Conservation (phyloP, 495 filamentous ascomycete genomes). For the Aspergillus coremiiformis region DNA sequence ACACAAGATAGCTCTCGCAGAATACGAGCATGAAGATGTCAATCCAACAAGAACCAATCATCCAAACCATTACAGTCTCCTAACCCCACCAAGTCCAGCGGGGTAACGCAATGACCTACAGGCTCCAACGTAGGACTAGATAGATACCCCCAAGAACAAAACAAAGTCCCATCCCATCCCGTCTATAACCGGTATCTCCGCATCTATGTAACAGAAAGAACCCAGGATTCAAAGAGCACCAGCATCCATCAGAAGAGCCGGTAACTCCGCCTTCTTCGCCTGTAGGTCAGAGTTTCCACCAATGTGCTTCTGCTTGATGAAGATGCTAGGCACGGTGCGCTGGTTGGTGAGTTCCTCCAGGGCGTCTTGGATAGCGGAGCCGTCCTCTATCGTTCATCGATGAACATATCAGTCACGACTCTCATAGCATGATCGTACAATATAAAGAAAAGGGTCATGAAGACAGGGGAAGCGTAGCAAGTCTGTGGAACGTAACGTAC, state of each 20-base stretch:
- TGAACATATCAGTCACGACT: conserved; percentile 1
- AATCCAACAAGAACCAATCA: background rate
- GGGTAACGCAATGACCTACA: background rate
- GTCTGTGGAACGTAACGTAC: no score
- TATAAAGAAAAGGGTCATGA: no score
- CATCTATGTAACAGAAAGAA: background rate
- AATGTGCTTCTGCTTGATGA: conserved; percentile 83
- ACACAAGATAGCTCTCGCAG: no score
- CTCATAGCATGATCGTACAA: no score
- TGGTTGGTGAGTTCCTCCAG: conserved; percentile 74
- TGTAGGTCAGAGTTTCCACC: conserved; percentile 95
- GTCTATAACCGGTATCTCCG: background rate
- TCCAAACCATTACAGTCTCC: background rate
- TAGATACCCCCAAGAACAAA: no score
- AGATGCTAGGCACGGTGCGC: conserved; percentile 90
- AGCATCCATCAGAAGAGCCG: conserved; percentile 54
- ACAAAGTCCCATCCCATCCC: no score
- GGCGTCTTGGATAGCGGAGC: conserved; percentile 72
- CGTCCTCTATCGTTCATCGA: conserved; percentile 52
- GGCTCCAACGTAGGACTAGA: no score
- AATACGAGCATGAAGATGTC: background rate
- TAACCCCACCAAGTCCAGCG: background rate
- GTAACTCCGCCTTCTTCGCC: conserved; percentile 50
- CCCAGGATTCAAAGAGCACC: conserved; percentile 51
- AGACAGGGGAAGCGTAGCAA: no score